Conservation (phyloP, 345 rosid species). For the Heritiera littoralis region DNA sequence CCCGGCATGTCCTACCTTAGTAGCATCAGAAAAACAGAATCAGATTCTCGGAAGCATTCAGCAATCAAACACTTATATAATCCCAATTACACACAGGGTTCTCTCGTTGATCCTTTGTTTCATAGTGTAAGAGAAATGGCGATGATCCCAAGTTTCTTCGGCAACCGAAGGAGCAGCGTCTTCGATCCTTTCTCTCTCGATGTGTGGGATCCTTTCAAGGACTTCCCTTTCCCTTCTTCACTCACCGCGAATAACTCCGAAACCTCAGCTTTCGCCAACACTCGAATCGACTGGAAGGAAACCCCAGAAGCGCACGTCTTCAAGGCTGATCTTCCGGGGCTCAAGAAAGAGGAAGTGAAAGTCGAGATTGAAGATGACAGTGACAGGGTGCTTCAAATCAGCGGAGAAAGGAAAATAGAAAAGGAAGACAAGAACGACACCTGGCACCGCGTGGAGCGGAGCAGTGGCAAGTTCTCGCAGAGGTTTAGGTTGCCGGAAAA, state of each 20-base stretch:
- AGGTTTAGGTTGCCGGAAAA: conserved; percentile 48
- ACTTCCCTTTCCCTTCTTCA: conserved; percentile 10
- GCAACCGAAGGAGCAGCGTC: neutral
- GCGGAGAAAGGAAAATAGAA: conserved; percentile 21
- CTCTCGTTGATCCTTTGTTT: neutral
- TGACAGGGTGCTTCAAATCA: conserved; percentile 36
- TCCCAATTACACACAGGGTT: neutral
- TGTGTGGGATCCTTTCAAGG: conserved; percentile 17
- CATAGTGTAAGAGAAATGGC: neutral
- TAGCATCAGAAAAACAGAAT: neutral
- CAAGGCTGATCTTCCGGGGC: conserved; percentile 35
- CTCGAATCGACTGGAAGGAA: conserved; percentile 20
- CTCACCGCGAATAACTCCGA: neutral
- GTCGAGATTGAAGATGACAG: conserved; percentile 44
- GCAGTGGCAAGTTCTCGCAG: conserved; percentile 22
- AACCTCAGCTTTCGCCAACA: conserved; percentile 16
- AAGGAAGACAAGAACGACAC: conserved; percentile 15
- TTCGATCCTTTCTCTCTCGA: conserved; percentile 11
- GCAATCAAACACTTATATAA: neutral
- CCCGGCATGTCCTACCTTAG: neutral
- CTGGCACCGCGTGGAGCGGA: conserved; percentile 27
- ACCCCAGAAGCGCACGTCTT: conserved; percentile 22
- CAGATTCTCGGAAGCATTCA: neutral
- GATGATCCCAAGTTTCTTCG: conserved; percentile 7
- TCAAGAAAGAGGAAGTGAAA: conserved; percentile 50